These are phyloP conservation scores for Nemania sp. DNA, from an alignment of 2,329 filamentous ascomycete species.

Conservation along the genomic window DNA sequence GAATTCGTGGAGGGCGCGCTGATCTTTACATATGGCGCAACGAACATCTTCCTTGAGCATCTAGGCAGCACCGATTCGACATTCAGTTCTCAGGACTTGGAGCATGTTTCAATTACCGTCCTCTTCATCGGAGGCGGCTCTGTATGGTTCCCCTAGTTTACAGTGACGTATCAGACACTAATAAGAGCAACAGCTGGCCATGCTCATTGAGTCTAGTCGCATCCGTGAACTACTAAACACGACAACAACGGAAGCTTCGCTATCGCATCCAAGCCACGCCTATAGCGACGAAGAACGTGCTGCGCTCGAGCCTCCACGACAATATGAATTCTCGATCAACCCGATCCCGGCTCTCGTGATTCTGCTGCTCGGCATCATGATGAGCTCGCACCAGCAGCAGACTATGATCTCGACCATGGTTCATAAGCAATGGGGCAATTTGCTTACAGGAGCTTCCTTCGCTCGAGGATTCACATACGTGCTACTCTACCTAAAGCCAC, in stretches of 20 bases:
- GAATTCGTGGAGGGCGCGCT: conserved; percentile 89
- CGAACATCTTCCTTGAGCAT: conserved; percentile 92
- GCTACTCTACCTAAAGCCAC: conserved; percentile 76
- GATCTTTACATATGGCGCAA: conserved; percentile 86
- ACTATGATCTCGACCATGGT: conserved; percentile 88
- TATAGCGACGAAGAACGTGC: conserved; percentile 52
- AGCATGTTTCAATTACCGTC: conserved; percentile 90
- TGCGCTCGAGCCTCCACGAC: conserved; percentile 61
- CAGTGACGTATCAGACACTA: neutral
- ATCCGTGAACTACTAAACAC: conserved; percentile 70
- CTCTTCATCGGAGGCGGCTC: conserved; percentile 92
- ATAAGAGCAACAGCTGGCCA: conserved; percentile 44
- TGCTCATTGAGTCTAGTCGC: conserved; percentile 77
- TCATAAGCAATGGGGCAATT: conserved; percentile 89
- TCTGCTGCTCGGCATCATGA: conserved; percentile 87
- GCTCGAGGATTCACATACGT: conserved; percentile 80
- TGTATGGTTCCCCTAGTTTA: conserved; percentile 53
- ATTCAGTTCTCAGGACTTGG: conserved; percentile 81
- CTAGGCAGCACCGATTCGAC: conserved; percentile 69
- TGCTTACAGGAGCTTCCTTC: conserved; percentile 79
- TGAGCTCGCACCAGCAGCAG: conserved; percentile 86
- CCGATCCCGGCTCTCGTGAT: conserved; percentile 87
- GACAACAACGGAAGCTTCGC: conserved; percentile 45
- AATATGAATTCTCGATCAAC: conserved; percentile 79
- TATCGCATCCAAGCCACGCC: conserved; percentile 37